Evolutionary conservation across 2,329 filamentous ascomycete genomes (phyloP).

Genomic region (Ascochyta clinopodiicola): DNA sequence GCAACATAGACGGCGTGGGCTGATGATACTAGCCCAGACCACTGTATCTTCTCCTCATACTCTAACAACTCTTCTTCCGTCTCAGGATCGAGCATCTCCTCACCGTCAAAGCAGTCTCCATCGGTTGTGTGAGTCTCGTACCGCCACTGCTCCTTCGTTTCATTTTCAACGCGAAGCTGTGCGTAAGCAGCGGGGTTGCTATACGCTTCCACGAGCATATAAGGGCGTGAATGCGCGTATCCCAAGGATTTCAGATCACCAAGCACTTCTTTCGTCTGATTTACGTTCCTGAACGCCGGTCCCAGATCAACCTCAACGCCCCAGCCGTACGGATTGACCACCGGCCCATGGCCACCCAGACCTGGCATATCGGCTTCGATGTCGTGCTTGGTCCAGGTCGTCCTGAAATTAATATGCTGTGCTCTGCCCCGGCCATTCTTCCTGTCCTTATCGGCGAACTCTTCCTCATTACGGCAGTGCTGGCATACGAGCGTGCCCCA

Average conservation of each 20-base stretch:
- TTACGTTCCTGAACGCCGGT: too few species aligned
- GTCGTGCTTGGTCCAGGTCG: not conserved
- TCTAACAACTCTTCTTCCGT: not conserved
- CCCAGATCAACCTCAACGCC: not conserved
- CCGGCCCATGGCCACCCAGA: not conserved
- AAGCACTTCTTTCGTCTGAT: not conserved
- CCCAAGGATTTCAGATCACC: not conserved
- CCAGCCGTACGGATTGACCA: not conserved
- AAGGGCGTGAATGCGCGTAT: not conserved
- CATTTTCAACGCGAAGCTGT: not conserved
- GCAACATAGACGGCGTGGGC: too few species aligned
- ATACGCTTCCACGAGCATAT: constrained; percentile 7
- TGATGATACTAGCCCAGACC: too few species aligned
- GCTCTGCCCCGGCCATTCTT: not conserved
- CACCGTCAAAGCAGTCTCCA: not conserved
- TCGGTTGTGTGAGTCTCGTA: not conserved
- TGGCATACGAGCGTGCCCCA: constrained; percentile 19
- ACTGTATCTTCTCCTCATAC: not conserved
- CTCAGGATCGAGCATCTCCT: not conserved
- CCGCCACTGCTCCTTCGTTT: not conserved
- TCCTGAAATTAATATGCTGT: not conserved
- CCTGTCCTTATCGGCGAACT: constrained; percentile 1
- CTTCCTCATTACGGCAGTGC: constrained; percentile 15
- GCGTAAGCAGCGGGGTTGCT: not conserved
- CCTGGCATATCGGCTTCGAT: not conserved